phyloP scores from a whole-genome alignment of 768 basidiomycete species.

The Phlebiopsis flavidoalba region DNA sequence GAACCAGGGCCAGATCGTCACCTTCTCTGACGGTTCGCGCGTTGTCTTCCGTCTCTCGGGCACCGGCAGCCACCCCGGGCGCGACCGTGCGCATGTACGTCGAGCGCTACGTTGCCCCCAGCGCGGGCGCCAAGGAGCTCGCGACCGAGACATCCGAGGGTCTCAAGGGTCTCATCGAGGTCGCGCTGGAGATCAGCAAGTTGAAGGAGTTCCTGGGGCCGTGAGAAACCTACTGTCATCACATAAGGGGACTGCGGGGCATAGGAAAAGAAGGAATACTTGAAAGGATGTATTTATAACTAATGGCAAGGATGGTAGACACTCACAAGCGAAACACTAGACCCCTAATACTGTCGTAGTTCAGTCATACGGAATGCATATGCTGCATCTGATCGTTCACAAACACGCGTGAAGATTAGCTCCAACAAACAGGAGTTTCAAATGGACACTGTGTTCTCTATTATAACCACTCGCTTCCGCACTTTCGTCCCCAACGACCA shows the following conservation, averaged over 20 bases:
- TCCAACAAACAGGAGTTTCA: no score
- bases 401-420: no score
- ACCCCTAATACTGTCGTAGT: background rate
- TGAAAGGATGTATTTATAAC: background rate
- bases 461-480: no score
- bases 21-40: slow-evolving; percentile 86
- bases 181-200: slow-evolving; percentile 81
- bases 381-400: no score
- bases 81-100: slow-evolving; percentile 97
- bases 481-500: background rate
- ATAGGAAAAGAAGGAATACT: background rate
- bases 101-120: slow-evolving; percentile 80
- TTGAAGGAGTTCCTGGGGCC: slow-evolving; percentile 79
- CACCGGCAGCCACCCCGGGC: slow-evolving; percentile 91
- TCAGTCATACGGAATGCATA: no score
- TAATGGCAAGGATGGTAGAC: background rate
- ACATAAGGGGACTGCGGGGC: slow-evolving; percentile 38
- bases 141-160: slow-evolving; percentile 81
- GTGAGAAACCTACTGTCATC: slow-evolving; percentile 94
- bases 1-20: slow-evolving; percentile 94
- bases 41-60: slow-evolving; percentile 96
- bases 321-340: background rate
- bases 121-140: slow-evolving; percentile 65
- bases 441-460: no score
- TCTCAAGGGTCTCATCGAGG: slow-evolving; percentile 91